phyloP scores from a whole-genome alignment of 169 alveolate species.

The Amoebophrya sp. region DNA sequence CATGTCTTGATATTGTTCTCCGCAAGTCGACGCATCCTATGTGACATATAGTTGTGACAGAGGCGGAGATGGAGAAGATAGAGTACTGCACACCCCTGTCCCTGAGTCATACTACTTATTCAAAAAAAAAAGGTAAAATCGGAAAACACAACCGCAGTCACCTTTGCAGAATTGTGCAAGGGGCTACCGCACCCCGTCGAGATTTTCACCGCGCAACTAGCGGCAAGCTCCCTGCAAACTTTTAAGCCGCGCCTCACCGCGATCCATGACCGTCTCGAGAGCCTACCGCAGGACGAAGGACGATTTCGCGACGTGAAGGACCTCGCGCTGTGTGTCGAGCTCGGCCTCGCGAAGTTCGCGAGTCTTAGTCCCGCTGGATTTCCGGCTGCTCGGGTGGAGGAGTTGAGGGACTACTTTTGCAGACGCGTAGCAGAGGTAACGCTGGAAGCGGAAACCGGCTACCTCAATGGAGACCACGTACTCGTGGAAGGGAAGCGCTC shows the following conservation, averaged over 20 bases:
- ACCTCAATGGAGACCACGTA: too few species aligned
- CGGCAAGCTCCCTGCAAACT: background rate
- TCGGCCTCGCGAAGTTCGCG: background rate
- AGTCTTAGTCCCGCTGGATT: background rate
- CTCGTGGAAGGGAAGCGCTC: background rate
- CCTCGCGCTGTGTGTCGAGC: background rate
- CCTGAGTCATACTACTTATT: too few species aligned
- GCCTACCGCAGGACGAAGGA: background rate
- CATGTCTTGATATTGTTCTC: too few species aligned
- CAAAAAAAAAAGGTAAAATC: too few species aligned
- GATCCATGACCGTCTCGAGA: background rate
- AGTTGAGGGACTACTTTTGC: background rate
- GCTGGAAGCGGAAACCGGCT: background rate
- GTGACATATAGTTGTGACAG: too few species aligned
- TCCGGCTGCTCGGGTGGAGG: background rate
- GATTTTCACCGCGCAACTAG: background rate
- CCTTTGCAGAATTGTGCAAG: background rate
- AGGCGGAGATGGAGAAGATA: too few species aligned
- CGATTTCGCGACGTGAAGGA: background rate
- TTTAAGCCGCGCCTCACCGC: background rate
- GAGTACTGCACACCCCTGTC: too few species aligned
- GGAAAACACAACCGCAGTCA: too few species aligned
- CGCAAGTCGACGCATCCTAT: too few species aligned
- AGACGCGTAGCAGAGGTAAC: background rate
- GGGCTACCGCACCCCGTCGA: background rate